phyloP scores from a whole-genome alignment of 1,284 basidiomycete species.

The Cutaneotrichosporon cavernicola region DNA sequence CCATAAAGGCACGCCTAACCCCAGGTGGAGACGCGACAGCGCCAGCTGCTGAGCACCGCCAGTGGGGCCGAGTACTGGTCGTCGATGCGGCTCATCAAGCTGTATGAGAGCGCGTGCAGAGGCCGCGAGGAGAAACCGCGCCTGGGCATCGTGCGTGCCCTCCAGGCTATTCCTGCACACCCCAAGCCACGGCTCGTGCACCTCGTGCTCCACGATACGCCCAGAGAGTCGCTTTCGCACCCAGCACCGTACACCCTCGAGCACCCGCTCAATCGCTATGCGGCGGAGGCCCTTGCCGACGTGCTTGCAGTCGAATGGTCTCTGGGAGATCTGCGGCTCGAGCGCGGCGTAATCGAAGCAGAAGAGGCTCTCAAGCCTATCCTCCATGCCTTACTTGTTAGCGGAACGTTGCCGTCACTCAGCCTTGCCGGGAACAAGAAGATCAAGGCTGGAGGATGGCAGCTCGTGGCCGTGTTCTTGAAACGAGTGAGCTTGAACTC shows the following conservation, averaged over 20 bases:
- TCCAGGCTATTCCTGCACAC: conserved; percentile 57
- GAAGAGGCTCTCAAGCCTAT: conserved; percentile 84
- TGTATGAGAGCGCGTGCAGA: conserved; percentile 52
- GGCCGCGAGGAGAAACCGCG: conserved; percentile 60
- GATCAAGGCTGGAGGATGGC: conserved; percentile 75
- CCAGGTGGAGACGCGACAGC: conserved; percentile 57
- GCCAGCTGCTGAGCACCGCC: conserved; percentile 61
- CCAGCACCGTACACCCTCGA: conserved; percentile 38
- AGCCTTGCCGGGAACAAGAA: conserved; percentile 83
- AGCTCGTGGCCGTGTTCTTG: conserved; percentile 75
- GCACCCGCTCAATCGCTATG: conserved; percentile 63
- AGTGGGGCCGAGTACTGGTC: conserved; percentile 52
- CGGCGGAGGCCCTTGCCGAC: conserved; percentile 78
- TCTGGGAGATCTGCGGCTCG: conserved; percentile 72
- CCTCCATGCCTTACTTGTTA: conserved; percentile 83
- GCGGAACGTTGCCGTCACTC: conserved; percentile 74
- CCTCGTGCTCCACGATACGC: conserved; percentile 33
- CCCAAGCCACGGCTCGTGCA: conserved; percentile 41
- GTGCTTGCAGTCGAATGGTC: conserved; percentile 88
- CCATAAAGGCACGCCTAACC: not conserved
- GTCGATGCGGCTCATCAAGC: conserved; percentile 40
- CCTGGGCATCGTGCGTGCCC: conserved; percentile 65
- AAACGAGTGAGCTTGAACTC: conserved; percentile 59
- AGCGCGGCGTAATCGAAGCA: conserved; percentile 71
- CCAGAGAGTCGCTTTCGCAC: conserved; percentile 7